Percentiles rank a stretch among this genome's conserved stretches.
Evolutionary conservation across 768 basidiomycete species (phyloP).

Genomic region (Lactifluus volemus): DNA sequence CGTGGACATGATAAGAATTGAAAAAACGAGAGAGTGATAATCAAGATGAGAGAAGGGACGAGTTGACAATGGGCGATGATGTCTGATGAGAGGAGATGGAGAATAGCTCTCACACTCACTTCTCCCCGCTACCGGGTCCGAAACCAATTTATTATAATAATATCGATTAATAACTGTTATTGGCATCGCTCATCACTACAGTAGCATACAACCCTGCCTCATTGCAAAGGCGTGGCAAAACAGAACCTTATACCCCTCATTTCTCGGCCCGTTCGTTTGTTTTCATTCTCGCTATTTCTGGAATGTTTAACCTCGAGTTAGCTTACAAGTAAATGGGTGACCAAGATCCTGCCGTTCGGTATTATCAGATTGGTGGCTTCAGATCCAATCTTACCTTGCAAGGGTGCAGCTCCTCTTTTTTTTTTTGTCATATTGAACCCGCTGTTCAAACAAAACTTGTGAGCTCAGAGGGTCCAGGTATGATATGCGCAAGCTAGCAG

Average conservation of each 20-base stretch:
- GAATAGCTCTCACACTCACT: too few species aligned
- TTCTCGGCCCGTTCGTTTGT: neutral
- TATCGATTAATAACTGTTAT: too few species aligned
- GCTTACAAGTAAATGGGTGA: neutral
- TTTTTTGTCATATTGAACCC: neutral
- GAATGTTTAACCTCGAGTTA: neutral
- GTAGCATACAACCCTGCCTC: neutral
- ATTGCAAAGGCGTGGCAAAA: neutral
- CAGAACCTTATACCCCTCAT: neutral
- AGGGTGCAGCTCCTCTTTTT: constrained; percentile 1
- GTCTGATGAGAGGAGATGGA: too few species aligned
- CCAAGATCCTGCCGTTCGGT: neutral
- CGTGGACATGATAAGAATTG: constrained; percentile 9
- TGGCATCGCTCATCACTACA: too few species aligned
- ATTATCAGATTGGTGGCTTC: constrained; percentile 20
- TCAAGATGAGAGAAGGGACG: neutral
- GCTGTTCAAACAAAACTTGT: neutral
- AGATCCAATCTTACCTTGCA: constrained; percentile 11
- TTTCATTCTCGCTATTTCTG: constrained; percentile 3
- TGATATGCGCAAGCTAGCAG: constrained; percentile 6
- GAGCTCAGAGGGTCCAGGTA: constrained; percentile 1
- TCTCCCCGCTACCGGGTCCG: too few species aligned
- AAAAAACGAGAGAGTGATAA: neutral
- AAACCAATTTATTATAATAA: too few species aligned
- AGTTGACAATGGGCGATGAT: neutral